Percentiles rank a stretch among this genome's conserved stretches.
These are phyloP conservation scores for Pseudogymnoascus sp. DNA, from an alignment of 2,329 filamentous ascomycete genomes.

Conservation along the genomic window DNA sequence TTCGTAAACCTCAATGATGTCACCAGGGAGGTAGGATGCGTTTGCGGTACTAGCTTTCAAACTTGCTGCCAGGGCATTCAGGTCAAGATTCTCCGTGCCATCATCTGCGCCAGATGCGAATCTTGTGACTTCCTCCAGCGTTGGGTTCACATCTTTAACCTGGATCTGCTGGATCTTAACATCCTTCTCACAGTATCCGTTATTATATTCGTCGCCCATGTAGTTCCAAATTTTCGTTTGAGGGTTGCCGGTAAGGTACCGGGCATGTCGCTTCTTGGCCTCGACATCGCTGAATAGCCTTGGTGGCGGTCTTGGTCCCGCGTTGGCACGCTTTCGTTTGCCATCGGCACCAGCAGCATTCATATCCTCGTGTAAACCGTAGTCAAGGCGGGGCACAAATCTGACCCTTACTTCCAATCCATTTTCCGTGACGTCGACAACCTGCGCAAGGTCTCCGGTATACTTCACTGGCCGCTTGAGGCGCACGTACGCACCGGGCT, in stretches of 20 bases:
- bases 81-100: slow-evolving; percentile 86
- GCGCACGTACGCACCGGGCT: slow-evolving; percentile 87
- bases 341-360: slow-evolving; percentile 37
- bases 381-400: slow-evolving; percentile 86
- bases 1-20: slow-evolving; percentile 92
- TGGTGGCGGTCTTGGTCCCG: slow-evolving; percentile 70
- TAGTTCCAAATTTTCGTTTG: slow-evolving; percentile 68
- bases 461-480: slow-evolving; percentile 75
- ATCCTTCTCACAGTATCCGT: slow-evolving; percentile 89
- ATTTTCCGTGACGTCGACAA: slow-evolving; percentile 87
- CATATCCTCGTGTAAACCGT: slow-evolving; percentile 76
- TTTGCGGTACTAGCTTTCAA: slow-evolving; percentile 76
- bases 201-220: slow-evolving; percentile 80
- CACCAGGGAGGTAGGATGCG: slow-evolving; percentile 82
- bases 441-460: slow-evolving; percentile 80
- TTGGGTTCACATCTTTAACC: slow-evolving; percentile 88
- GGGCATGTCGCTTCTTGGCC: slow-evolving; percentile 77
- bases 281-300: slow-evolving; percentile 89
- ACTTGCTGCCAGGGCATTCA: slow-evolving; percentile 83
- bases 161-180: slow-evolving; percentile 81
- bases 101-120: slow-evolving; percentile 86
- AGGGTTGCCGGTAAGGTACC: slow-evolving; percentile 43
- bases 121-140: slow-evolving; percentile 89
- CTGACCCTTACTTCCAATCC: slow-evolving; percentile 81
- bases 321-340: slow-evolving; percentile 71